phyloP scores from a whole-genome alignment of 306 rosid species.

The Rubus idaeus region DNA sequence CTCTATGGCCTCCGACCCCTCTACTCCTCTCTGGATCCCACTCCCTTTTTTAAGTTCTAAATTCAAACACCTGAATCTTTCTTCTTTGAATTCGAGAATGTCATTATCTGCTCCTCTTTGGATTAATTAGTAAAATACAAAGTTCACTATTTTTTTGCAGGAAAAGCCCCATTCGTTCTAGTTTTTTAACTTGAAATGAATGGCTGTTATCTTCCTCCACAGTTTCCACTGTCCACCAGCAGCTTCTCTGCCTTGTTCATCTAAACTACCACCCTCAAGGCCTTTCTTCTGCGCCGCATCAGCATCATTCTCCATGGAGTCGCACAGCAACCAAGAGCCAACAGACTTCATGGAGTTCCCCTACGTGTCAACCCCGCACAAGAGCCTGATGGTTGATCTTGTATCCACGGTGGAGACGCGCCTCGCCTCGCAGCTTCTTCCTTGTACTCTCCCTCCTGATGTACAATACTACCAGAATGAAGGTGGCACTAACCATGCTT shows the following conservation, averaged over 20 bases:
- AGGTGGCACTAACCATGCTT: slow-evolving; percentile 40
- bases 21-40: too few species aligned
- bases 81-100: too few species aligned
- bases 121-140: too few species aligned
- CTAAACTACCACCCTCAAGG: slow-evolving; percentile 14
- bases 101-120: too few species aligned
- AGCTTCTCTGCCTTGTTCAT: background rate
- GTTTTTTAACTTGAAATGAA: background rate
- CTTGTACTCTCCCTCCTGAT: slow-evolving; percentile 61
- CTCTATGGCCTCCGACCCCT: too few species aligned
- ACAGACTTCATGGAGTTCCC: slow-evolving; percentile 64
- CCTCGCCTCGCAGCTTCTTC: slow-evolving; percentile 60
- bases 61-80: too few species aligned
- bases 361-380: slow-evolving; percentile 57
- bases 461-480: slow-evolving; percentile 51
- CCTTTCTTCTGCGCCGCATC: slow-evolving; percentile 25
- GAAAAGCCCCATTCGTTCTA: too few species aligned
- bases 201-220: slow-evolving; percentile 33
- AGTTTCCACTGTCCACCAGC: slow-evolving; percentile 18
- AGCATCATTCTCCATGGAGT: slow-evolving; percentile 43
- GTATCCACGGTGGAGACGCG: slow-evolving; percentile 55
- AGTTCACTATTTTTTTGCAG: too few species aligned
- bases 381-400: slow-evolving; percentile 61
- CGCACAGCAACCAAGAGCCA: background rate
- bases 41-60: too few species aligned